Base-by-base conservation (phyloP, 2,329 filamentous ascomycete genomes). In the Colletotrichum theobromicola region DNA sequence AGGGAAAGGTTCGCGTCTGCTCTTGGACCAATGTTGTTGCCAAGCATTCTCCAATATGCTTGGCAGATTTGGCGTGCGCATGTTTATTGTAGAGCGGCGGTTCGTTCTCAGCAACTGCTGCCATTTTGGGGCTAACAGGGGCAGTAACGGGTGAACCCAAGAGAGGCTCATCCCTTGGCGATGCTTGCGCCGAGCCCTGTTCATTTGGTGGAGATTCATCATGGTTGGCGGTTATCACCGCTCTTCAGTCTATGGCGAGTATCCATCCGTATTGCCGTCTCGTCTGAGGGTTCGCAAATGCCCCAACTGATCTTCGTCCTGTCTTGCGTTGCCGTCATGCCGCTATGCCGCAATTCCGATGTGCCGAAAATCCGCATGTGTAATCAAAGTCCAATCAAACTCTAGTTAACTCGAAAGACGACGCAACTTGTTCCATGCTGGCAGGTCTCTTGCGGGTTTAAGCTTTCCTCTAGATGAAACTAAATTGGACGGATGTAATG, bases 101-200 rank as follows among this genome's bases (percentile, higher is more conserved):
- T n/a, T 46, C 24, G 18, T 60, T 34, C 28, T n/a, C 28, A 37
- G 16, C 34, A 28, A 6, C n/a, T 21, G 24, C 32, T 50, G 58
- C 70, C 34, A 30, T 21, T 57, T 50, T 24, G 16, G 42, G 53
- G n/a, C 34, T 21, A 8, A 35, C 58, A 37, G n/a, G 18, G 60
- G 30, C 57, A 62, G 53, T 7, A 21, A 67, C 37, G 12, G n/a
- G 62, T 61, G 34, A 16, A 46, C 7, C 63, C 65, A 70, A 73
- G 58, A 73, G 66, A 69, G 58, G 66, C 70, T 73, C 70, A 64
- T 73, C 34, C 66, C 66, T 73, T 70, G 66, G 58, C 70, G 53
- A 15, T 30, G 13, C 53, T 26, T 13, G 42, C 42, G 42, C n/a
- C 34, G 12, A 37, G 37, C 32, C 37, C 35, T 72, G 32, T n/a